Evolutionary conservation across 805 yeast species (phyloP).

Genomic region (Zygosaccharomyces lentus): DNA sequence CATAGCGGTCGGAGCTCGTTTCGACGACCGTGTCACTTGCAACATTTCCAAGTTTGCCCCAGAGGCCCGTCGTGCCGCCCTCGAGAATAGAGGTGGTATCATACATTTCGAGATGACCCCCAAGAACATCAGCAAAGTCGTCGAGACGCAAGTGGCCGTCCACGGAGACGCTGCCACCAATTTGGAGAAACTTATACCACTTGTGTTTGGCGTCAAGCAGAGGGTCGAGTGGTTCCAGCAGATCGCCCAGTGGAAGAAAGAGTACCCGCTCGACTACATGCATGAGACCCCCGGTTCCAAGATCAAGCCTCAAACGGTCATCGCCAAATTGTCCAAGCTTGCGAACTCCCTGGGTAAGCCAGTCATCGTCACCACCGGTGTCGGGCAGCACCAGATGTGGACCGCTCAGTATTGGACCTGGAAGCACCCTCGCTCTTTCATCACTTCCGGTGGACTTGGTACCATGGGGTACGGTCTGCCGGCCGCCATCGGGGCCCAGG

Average conservation of each 20-base stretch:
- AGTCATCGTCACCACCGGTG: conserved; percentile 93
- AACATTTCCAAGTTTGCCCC: conserved; percentile 87
- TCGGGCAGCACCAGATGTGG: conserved; percentile 99
- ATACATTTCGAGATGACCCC: conserved; percentile 94
- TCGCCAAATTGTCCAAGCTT: conserved; percentile 70
- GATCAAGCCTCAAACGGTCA: conserved; percentile 91
- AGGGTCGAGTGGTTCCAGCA: conserved; percentile 78
- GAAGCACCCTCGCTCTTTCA: conserved; percentile 87
- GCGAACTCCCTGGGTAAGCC: conserved; percentile 55
- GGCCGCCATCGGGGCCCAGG: conserved; percentile 97
- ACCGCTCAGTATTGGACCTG: conserved; percentile 97
- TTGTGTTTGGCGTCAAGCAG: conserved; percentile 55
- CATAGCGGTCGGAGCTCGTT: conserved; percentile 93
- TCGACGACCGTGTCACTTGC: conserved; percentile 97
- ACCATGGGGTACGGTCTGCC: conserved; percentile 99
- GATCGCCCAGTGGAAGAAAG: conserved; percentile 75
- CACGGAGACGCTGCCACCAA: conserved; percentile 93
- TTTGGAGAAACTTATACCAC: conserved; percentile 67
- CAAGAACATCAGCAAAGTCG: conserved; percentile 96
- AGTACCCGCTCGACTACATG: conserved; percentile 82
- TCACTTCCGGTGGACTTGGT: conserved; percentile 98
- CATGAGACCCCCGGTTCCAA: conserved; percentile 72
- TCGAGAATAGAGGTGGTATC: conserved; percentile 89
- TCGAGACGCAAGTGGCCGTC: conserved; percentile 90
- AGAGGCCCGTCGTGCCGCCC: conserved; percentile 82